Evolutionary conservation across 345 rosid genomes (phyloP).

Genomic region (Fremontodendron californicum): DNA sequence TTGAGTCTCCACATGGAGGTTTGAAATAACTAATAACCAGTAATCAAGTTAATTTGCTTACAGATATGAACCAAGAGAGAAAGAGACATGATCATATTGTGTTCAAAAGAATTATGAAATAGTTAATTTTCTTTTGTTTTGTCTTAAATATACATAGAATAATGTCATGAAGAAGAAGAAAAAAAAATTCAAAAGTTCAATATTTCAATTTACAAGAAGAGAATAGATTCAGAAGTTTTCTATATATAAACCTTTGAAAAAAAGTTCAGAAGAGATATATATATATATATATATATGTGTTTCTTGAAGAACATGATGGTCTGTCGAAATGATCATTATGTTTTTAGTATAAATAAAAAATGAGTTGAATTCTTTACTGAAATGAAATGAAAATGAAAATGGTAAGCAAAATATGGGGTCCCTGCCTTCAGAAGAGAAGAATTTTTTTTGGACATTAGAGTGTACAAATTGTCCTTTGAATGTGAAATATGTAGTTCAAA

Average conservation of each 20-base stretch:
- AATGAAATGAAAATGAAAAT: slow-evolving; percentile 12
- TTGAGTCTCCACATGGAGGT: too few relatives aligned
- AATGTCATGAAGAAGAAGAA: too few relatives aligned
- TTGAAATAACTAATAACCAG: too few relatives aligned
- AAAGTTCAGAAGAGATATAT: neutral
- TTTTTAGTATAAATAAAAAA: neutral
- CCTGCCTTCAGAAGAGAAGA: slow-evolving; percentile 5
- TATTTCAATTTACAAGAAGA: too few relatives aligned
- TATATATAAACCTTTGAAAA: neutral
- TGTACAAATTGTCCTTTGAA: slow-evolving; percentile 26
- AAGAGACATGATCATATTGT: too few relatives aligned
- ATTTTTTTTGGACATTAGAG: slow-evolving; percentile 14
- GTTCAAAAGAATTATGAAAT: too few relatives aligned
- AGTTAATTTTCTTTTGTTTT: too few relatives aligned
- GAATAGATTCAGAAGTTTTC: neutral
- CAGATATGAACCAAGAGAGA: too few relatives aligned
- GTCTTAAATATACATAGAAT: too few relatives aligned
- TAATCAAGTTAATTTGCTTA: too few relatives aligned
- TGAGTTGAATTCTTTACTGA: slow-evolving; percentile 2
- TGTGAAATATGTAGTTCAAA: slow-evolving; percentile 23
- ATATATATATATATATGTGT: too few relatives aligned
- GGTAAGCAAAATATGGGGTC: slow-evolving; percentile 17
- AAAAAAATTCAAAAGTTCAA: too few relatives aligned
- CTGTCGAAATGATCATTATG: neutral
- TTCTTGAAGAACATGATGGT: neutral